Conservation (phyloP, 2,329 filamentous ascomycete species). For the Setomelanomma holmii region DNA sequence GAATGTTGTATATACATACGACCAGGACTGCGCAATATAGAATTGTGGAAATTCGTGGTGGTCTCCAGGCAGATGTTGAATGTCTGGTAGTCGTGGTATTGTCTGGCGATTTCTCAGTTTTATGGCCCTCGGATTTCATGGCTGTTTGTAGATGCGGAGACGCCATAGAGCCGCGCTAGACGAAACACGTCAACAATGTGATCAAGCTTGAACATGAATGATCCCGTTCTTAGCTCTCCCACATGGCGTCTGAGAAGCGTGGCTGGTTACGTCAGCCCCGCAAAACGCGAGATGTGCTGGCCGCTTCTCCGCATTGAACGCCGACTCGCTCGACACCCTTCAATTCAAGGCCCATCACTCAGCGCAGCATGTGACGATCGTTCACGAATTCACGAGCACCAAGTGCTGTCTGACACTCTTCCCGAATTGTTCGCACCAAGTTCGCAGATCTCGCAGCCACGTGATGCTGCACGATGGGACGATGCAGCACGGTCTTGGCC, state of each 20-base stretch:
- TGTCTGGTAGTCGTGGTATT: no score
- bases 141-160: constrained; percentile 22
- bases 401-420: not conserved
- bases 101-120: constrained; percentile 10
- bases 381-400: not conserved
- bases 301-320: not conserved
- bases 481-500: constrained; percentile 25
- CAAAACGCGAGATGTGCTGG: constrained; percentile 5
- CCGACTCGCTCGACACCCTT: not conserved
- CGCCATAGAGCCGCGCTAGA: constrained; percentile 1
- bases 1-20: constrained; percentile 12
- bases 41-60: constrained; percentile 28
- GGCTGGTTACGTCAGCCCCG: constrained; percentile 6
- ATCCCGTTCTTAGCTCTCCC: constrained; percentile 1
- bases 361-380: not conserved
- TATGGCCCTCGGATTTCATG: constrained; percentile 28
- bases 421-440: not conserved
- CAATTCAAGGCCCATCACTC: not conserved
- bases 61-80: constrained; percentile 21
- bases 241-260: not conserved
- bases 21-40: constrained; percentile 15
- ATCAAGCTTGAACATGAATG: constrained; percentile 5
- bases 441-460: constrained; percentile 23
- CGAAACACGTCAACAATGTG: constrained; percentile 19
- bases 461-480: constrained; percentile 38